Evolutionary conservation across 495 filamentous ascomycete genomes (phyloP).

Genomic region (Penicillium silybi): DNA sequence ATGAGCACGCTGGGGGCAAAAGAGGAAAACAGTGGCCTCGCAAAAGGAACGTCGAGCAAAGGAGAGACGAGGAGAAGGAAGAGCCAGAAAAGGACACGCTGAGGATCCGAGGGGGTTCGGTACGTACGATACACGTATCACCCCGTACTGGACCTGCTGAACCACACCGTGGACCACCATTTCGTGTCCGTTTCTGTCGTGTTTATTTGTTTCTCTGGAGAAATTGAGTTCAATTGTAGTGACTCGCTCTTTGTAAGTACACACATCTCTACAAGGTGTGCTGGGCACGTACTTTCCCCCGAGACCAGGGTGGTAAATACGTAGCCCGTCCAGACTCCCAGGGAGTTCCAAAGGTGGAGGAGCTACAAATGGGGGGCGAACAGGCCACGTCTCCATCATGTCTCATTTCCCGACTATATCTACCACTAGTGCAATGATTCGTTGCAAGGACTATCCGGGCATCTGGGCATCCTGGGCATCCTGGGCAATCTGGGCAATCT

Average conservation of each 20-base stretch:
- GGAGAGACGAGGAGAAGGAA: slow-evolving; percentile 15
- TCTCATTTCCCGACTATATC: slow-evolving; percentile 6
- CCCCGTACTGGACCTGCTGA: not conserved
- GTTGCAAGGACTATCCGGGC: slow-evolving; percentile 1
- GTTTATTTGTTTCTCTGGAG: not conserved
- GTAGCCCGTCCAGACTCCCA: not conserved
- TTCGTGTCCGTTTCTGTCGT: not conserved
- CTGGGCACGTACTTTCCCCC: too few relatives aligned
- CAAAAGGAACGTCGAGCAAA: slow-evolving; percentile 16
- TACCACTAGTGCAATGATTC: not conserved
- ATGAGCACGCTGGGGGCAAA: slow-evolving; percentile 6
- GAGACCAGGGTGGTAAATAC: not conserved
- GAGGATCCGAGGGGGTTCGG: slow-evolving; percentile 22
- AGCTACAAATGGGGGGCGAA: slow-evolving; percentile 8
- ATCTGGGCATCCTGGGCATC: not conserved
- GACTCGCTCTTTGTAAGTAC: not conserved
- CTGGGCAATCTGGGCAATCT: too few relatives aligned
- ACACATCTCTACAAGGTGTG: not conserved
- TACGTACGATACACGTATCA: slow-evolving; percentile 5
- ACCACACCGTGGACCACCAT: not conserved
- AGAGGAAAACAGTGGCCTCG: slow-evolving; percentile 8
- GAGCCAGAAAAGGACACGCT: slow-evolving; percentile 32
- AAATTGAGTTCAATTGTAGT: not conserved
- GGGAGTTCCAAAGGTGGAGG: not conserved
- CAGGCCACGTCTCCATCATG: slow-evolving; percentile 28